Conservation (phyloP, 2,329 filamentous ascomycete genomes). For the Aspergillus latus region DNA sequence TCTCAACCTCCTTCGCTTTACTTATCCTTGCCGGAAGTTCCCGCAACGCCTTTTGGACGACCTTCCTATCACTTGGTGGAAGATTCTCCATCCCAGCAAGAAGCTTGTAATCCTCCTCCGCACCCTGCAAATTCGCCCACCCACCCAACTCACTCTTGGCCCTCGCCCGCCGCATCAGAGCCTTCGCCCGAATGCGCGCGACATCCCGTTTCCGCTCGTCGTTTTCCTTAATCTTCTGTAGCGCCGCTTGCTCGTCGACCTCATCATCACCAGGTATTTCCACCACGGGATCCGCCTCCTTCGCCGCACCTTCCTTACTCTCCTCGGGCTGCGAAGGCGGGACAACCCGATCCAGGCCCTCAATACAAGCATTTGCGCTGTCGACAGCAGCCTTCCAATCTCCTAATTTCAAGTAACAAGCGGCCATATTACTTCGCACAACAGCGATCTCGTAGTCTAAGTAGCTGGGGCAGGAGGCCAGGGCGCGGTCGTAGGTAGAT, state of each 20-base stretch:
- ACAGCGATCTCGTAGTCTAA: constrained; percentile 87
- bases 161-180: constrained; percentile 74
- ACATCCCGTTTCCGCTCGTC: constrained; percentile 62
- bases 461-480: constrained; percentile 76
- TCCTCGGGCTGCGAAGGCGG: constrained; percentile 38
- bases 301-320: constrained; percentile 18
- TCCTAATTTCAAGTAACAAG: constrained; percentile 79
- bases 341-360: constrained; percentile 66
- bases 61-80: constrained; percentile 63
- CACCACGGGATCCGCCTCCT: constrained; percentile 37
- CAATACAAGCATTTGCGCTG: constrained; percentile 69
- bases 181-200: constrained; percentile 75
- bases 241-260: constrained; percentile 41
- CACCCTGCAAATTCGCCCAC: constrained; percentile 77
- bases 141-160: constrained; percentile 69
- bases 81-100: constrained; percentile 63
- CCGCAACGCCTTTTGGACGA: constrained; percentile 66
- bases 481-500: constrained; percentile 76
- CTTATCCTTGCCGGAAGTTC: constrained; percentile 69
- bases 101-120: constrained; percentile 75
- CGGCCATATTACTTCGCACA: constrained; percentile 82
- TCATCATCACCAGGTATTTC: constrained; percentile 50
- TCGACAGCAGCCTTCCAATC: constrained; percentile 83
- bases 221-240: constrained; percentile 44
- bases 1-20: constrained; percentile 79